phyloP scores from a whole-genome alignment of 805 yeast genomes.

The Nakazawaea peltata region DNA sequence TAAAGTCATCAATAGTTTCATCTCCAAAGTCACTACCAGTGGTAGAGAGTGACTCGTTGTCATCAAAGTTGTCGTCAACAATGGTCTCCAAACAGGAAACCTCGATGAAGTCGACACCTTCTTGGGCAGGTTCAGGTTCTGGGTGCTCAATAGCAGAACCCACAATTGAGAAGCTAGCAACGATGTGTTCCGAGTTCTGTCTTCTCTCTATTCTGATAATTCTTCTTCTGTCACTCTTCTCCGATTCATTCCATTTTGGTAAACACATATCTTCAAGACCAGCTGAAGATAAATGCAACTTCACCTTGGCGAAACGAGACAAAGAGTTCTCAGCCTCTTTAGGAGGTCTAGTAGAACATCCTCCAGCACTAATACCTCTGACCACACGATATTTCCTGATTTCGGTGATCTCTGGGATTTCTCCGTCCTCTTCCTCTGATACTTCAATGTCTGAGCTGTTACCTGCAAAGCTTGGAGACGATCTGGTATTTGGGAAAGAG shows the following conservation, averaged over 20 bases:
- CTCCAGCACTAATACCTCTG: constrained; percentile 54
- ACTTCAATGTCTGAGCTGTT: neutral
- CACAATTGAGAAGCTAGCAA: constrained; percentile 41
- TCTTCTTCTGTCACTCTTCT: constrained; percentile 42
- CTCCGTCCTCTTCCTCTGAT: constrained; percentile 2
- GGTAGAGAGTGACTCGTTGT: constrained; percentile 15
- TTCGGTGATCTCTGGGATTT: constrained; percentile 6
- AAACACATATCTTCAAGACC: constrained; percentile 37
- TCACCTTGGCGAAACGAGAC: constrained; percentile 35
- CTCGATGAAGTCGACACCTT: constrained; percentile 44
- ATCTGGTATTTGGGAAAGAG: neutral
- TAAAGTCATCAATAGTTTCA: constrained; percentile 11
- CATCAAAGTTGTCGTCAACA: constrained; percentile 20
- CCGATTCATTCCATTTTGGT: constrained; percentile 42
- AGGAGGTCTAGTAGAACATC: constrained; percentile 49
- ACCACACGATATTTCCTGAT: constrained; percentile 31
- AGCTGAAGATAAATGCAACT: constrained; percentile 36
- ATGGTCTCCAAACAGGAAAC: constrained; percentile 50
- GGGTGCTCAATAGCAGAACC: constrained; percentile 45
- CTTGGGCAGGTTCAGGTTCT: constrained; percentile 25
- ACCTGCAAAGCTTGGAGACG: neutral
- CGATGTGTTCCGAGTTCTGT: constrained; percentile 38
- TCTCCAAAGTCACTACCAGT: constrained; percentile 16
- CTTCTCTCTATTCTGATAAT: constrained; percentile 49
- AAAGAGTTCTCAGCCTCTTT: constrained; percentile 19